Conservation (phyloP, 2,329 filamentous ascomycete genomes). For the Xylariomycetidae sp. region DNA sequence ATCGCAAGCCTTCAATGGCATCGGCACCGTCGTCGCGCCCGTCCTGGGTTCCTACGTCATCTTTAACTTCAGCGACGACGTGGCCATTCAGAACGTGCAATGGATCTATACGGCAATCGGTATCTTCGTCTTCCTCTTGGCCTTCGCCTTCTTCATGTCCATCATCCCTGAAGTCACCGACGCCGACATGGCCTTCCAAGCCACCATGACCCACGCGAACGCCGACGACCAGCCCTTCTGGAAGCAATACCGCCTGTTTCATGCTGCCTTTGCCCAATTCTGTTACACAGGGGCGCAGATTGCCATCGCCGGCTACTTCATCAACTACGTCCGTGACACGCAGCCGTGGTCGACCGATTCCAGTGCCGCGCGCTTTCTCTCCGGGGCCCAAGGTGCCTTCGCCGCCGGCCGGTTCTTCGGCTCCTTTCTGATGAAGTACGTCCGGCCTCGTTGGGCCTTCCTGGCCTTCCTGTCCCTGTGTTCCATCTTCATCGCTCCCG, state of each 20-base stretch:
- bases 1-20: conserved; percentile 70
- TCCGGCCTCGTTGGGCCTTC: conserved; percentile 63
- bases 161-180: conserved; percentile 68
- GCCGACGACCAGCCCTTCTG: conserved; percentile 55
- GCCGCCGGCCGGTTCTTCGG: conserved; percentile 67
- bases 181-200: conserved; percentile 57
- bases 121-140: conserved; percentile 62
- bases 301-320: conserved; percentile 61
- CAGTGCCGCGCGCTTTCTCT: conserved; percentile 60
- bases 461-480: conserved; percentile 57
- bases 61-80: conserved; percentile 55
- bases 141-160: conserved; percentile 59
- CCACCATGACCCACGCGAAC: conserved; percentile 43
- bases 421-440: conserved; percentile 58
- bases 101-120: conserved; percentile 73
- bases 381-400: conserved; percentile 68
- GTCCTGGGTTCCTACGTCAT: conserved; percentile 68
- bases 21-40: conserved; percentile 67
- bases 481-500: conserved; percentile 54
- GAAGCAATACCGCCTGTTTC: conserved; percentile 71
- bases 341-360: conserved; percentile 43
- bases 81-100: conserved; percentile 61
- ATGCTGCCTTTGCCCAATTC: conserved; percentile 70
- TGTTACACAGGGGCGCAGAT: conserved; percentile 72
- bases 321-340: conserved; percentile 64